These are phyloP conservation scores for Cyberlindnera euphorbiae DNA, from an alignment of 805 yeast genomes.

Conservation along the genomic window DNA sequence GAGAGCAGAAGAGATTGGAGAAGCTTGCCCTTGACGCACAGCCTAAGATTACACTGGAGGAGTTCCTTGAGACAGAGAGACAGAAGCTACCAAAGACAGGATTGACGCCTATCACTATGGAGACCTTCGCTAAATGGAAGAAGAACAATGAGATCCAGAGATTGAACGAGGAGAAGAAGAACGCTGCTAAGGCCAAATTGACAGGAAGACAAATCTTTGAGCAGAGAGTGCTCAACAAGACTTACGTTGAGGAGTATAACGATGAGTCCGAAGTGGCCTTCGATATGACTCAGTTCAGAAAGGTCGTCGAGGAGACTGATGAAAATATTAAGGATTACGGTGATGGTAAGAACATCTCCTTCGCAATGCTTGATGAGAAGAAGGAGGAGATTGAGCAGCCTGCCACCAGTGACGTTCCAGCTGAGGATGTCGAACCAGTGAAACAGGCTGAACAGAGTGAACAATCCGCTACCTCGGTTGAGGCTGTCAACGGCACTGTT, in stretches of 20 bases:
- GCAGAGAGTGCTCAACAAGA: slow-evolving; percentile 54
- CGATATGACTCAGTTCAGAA: slow-evolving; percentile 39
- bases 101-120: slow-evolving; percentile 83
- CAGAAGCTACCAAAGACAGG: slow-evolving; percentile 65
- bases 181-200: slow-evolving; percentile 35
- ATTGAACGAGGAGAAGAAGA: slow-evolving; percentile 37
- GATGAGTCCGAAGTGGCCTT: slow-evolving; percentile 35
- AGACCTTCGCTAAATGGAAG: slow-evolving; percentile 82
- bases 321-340: slow-evolving; percentile 30
- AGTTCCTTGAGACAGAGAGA: slow-evolving; percentile 91
- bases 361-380: slow-evolving; percentile 23
- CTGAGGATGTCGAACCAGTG: slow-evolving; percentile 3
- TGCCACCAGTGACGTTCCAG: too few relatives aligned
- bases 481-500: too few relatives aligned
- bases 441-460: too few relatives aligned
- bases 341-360: slow-evolving; percentile 44
- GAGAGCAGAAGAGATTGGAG: slow-evolving; percentile 90
- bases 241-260: slow-evolving; percentile 42
- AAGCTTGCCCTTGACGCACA: slow-evolving; percentile 76
- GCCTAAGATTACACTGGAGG: slow-evolving; percentile 92
- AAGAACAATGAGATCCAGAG: slow-evolving; percentile 56
- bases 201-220: slow-evolving; percentile 69
- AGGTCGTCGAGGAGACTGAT: slow-evolving; percentile 30
- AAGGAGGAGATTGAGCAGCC: slow-evolving; percentile 22
- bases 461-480: too few relatives aligned